Evolutionary conservation across 129 eudicot genomes (phyloP), one percentile per base, ranked within the genome.

Genomic region (Kitagawia praeruptora): DNA sequence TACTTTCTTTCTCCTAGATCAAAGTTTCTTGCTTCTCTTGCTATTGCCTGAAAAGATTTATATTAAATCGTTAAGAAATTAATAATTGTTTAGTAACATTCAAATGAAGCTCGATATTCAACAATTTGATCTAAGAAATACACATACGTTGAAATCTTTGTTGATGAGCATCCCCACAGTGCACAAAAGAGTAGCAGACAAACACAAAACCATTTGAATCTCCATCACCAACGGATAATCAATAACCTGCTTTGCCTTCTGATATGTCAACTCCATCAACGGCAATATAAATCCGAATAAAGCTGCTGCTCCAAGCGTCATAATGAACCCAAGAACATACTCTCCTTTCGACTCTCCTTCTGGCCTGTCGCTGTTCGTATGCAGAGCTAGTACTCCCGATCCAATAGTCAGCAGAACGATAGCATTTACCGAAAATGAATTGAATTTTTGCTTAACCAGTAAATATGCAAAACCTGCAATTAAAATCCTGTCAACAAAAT

Each of bases 151-250:
- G 58, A 87, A 83, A 28, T 86, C 89, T 12, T 81, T 79, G 73
- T 78, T 83, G 21, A 74, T 42, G 1, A 85, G 69, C 89, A 88
- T 88, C n/a, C 89, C 92, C 4, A 86, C 75, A 4, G 74, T 67
- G 67, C 90, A 83, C 34, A 87, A 63, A 25, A 81, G 41, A 8
- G 90, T 89, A 19, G 90, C 90, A 46, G 74, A 82, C 18, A 89
- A n/a, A 34, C 85, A 75, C 79, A 84, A 70, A 7, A 86, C 81
- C 25, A 81, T 7, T 78, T 86, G 90, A 69, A 89, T 63, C 85
- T 89, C 92, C 87, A 89, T 41, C 58, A 85, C 93, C 85, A 89
- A 53, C 2, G 85, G 75, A 45, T 80, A 89, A 3, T 82, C 78
- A 58, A 86, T 58, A 19, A 73, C 75, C 75, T 83, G 87, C 38